Evolutionary conservation across 1,139 yeast genomes (phyloP), one percentile per base, ranked within the genome.

Genomic region (Petasospora fabianii): DNA sequence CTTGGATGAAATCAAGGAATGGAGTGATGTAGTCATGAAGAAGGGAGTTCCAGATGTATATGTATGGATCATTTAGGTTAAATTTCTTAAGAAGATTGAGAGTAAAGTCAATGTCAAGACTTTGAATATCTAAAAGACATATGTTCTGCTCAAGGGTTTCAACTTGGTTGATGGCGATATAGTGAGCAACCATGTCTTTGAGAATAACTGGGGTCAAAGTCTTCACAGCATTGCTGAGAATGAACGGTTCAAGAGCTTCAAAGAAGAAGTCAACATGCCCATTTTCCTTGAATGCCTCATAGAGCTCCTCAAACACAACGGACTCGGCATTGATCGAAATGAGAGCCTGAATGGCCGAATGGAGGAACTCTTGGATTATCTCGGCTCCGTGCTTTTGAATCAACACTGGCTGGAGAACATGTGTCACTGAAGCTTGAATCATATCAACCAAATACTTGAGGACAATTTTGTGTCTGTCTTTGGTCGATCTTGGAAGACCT

Each of bases 31-130:
- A 87, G 51, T 87, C 96, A 22, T 67, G 62, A 30, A 87, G 58
- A 5, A 85, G 64, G 13, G 65, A 68, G 47, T 79, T 84, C 80
- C 86, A 81, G 24, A 87, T 74, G 56, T 77, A 86, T 1, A 77
- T 71, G 42, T 73, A 65, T 27, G 87, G 75, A 41, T 85, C 95
- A 30, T 69, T 65, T 14, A 87, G 62, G 10, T 70, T 62, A 50
- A 80, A 65, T 45, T 69, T 57, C 21, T 65, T 62, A 55, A 94
- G 80, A 22, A 85, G 60, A 6, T 68, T 66, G 20, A 84, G 66
- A 0, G 92, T 77, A 34, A 80, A 61, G 58, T 87, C 94, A 36
- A 87, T 73, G 55, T 87, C 95, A 37, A 87, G 66, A 9, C 76
- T 68, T 5, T 65, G 51, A 13, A 84, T 68, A 50, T 85, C 90